Percentiles rank a stretch among this genome's conserved stretches.
Evolutionary conservation across 768 basidiomycete genomes (phyloP).

Genomic region (Boletellus sp.): DNA sequence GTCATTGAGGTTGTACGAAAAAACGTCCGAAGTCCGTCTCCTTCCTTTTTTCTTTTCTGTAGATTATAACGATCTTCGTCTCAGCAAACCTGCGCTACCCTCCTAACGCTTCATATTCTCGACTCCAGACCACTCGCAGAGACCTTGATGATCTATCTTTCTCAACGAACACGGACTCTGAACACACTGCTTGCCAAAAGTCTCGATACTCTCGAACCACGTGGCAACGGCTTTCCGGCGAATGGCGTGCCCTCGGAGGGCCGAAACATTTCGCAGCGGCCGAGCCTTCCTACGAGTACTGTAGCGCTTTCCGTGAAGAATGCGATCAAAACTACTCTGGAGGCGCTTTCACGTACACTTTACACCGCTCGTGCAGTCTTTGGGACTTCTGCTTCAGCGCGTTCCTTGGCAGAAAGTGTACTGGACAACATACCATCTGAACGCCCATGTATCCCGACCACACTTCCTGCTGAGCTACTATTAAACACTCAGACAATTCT

Average conservation of each 20-base stretch:
- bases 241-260: constrained; percentile 36
- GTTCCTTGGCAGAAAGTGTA: constrained; percentile 53
- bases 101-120: constrained; percentile 83
- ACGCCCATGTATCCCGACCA: constrained; percentile 19
- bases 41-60: not conserved
- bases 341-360: constrained; percentile 57
- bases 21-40: constrained; percentile 49
- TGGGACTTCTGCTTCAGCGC: constrained; percentile 31
- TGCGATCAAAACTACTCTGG: constrained; percentile 48
- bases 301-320: constrained; percentile 52
- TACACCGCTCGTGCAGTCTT: constrained; percentile 57
- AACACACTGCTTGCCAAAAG: constrained; percentile 40
- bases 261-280: not conserved
- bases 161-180: constrained; percentile 64
- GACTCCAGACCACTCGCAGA: constrained; percentile 80
- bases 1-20: constrained; percentile 60
- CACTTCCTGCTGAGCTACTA: constrained; percentile 48
- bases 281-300: constrained; percentile 27
- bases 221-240: constrained; percentile 30
- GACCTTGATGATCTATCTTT: constrained; percentile 64
- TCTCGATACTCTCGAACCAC: constrained; percentile 20
- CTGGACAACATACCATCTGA: constrained; percentile 63
- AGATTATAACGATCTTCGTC: not conserved
- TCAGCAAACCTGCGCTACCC: constrained; percentile 71
- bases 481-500: constrained; percentile 70